A percentile compares a stretch with the other conserved stretches of the same genome.
phyloP scores from a whole-genome alignment of 2,329 filamentous ascomycete genomes.

The Fusarium nelsonii region DNA sequence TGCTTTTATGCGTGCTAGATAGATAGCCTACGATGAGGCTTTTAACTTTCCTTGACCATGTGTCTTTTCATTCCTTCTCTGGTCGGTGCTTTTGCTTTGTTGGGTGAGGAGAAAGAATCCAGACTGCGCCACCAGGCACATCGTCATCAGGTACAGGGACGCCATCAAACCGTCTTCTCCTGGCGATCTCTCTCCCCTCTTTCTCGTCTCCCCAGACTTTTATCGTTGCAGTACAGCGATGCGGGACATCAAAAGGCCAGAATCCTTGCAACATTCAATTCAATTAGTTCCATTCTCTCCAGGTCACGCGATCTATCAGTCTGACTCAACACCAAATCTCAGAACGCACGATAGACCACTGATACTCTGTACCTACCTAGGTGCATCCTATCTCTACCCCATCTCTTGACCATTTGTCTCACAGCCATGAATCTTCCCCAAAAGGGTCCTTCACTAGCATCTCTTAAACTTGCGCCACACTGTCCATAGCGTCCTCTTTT shows the following conservation, averaged over 20 bases:
- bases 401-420: background rate
- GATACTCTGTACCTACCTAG: background rate
- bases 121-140: conserved; percentile 29
- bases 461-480: conserved; percentile 21
- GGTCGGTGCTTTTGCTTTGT: background rate
- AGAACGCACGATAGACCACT: background rate
- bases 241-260: conserved; percentile 7
- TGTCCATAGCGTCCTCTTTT: conserved; percentile 15
- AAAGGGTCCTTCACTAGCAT: conserved; percentile 7
- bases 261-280: conserved; percentile 9
- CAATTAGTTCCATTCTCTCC: background rate
- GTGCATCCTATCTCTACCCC: background rate
- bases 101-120: conserved; percentile 15
- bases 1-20: background rate
- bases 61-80: conserved; percentile 11
- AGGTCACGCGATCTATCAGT: conserved; percentile 11
- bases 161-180: conserved; percentile 25
- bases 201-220: background rate
- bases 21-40: background rate
- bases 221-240: conserved; percentile 1
- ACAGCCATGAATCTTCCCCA: background rate
- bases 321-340: background rate
- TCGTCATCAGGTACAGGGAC: conserved; percentile 34
- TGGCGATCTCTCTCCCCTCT: conserved; percentile 15
- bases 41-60: background rate